Percentiles rank a stretch among this genome's conserved stretches.
These are phyloP conservation scores for Collybiopsis luxurians DNA, from an alignment of 768 basidiomycete species.

Conservation along the genomic window DNA sequence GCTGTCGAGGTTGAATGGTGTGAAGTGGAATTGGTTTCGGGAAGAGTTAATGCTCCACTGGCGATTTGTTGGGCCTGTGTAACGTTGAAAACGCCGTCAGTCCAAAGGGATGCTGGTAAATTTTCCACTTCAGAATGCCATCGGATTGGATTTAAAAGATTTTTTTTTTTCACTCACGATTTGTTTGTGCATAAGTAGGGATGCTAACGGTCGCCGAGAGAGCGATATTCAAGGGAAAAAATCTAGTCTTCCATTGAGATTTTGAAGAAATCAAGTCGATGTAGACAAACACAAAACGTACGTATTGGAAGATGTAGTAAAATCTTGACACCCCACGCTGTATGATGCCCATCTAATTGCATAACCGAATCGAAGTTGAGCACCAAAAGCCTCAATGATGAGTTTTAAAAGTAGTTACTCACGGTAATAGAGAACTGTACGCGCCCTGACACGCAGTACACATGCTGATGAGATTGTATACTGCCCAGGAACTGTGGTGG, in stretches of 20 bases:
- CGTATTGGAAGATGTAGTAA: neutral
- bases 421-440: neutral
- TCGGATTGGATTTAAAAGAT: neutral
- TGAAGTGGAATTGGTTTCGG: neutral
- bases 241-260: neutral
- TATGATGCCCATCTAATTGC: neutral
- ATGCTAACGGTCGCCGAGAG: neutral
- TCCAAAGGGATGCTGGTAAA: neutral
- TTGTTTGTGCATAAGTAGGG: neutral
- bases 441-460: neutral
- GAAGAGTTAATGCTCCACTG: neutral
- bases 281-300: neutral
- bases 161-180: neutral
- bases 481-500: neutral
- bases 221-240: neutral
- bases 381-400: neutral
- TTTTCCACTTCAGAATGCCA: neutral
- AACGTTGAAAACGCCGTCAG: neutral
- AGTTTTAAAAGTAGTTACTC: neutral
- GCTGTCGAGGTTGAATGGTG: neutral
- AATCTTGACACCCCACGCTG: neutral
- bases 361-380: neutral
- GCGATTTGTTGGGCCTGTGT: neutral
- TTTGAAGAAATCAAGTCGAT: neutral
- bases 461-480: neutral